These are phyloP conservation scores for Trichoderma brevicompactum DNA, from an alignment of 2,329 filamentous ascomycete species.

Conservation along the genomic window DNA sequence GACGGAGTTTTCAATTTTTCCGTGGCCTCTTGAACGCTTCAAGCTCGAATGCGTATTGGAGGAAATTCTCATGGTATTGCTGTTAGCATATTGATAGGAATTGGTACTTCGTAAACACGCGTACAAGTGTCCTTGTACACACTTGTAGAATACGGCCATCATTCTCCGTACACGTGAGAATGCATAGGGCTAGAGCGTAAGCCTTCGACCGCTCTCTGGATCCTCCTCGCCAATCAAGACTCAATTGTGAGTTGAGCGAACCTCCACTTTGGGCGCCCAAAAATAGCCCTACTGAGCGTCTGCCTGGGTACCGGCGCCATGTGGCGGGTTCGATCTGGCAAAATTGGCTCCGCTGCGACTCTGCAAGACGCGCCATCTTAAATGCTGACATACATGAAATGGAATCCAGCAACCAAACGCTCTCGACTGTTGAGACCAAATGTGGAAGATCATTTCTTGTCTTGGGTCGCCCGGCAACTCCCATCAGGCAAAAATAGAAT, in stretches of 20 bases:
- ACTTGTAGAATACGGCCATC: neutral
- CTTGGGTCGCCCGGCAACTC: neutral
- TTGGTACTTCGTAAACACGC: no score
- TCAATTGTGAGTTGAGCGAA: slow-evolving; percentile 5
- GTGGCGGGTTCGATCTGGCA: slow-evolving; percentile 19
- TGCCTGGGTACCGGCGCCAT: slow-evolving; percentile 17
- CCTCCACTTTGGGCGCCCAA: slow-evolving; percentile 26
- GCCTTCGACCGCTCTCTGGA: neutral
- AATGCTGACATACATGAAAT: slow-evolving; percentile 21
- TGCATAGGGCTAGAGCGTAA: neutral
- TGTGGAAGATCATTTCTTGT: neutral
- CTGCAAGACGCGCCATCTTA: slow-evolving; percentile 18
- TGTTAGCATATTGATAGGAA: no score
- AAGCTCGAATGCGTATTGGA: no score
- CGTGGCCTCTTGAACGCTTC: no score
- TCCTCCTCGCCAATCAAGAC: slow-evolving; percentile 7
- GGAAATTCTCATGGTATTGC: no score
- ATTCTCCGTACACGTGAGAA: neutral
- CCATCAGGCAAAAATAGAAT: slow-evolving; percentile 23
- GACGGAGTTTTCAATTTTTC: no score
- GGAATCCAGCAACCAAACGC: neutral
- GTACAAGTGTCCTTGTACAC: neutral
- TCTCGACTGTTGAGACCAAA: slow-evolving; percentile 23
- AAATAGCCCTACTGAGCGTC: slow-evolving; percentile 17
- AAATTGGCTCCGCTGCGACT: slow-evolving; percentile 11